Conservation (phyloP, 805 yeast species). For the Yamadazyma phyllophila region DNA sequence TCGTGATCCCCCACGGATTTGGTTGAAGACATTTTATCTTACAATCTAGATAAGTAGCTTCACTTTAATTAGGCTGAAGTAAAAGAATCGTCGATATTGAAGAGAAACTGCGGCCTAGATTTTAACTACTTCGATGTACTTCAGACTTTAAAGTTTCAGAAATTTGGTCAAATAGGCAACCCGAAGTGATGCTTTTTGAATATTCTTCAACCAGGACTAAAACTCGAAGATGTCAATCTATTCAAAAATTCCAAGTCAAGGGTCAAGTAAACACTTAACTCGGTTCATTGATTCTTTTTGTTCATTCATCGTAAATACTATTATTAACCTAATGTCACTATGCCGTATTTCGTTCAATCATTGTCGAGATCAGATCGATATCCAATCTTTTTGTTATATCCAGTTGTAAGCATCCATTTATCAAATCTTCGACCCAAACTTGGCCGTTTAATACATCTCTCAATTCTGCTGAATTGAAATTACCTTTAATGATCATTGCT, state of each 20-base stretch:
- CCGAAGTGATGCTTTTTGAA: slow-evolving; percentile 53
- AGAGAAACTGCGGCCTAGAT: too few species aligned
- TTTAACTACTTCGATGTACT: too few species aligned
- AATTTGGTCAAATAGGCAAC: slow-evolving; percentile 87
- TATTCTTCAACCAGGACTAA: slow-evolving; percentile 65
- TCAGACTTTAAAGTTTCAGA: slow-evolving; percentile 94
- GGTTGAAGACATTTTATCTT: too few species aligned
- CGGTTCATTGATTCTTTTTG: neutral
- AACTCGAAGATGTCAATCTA: slow-evolving; percentile 75
- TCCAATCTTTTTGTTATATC: slow-evolving; percentile 53
- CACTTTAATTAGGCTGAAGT: too few species aligned
- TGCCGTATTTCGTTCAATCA: slow-evolving; percentile 10
- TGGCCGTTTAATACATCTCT: slow-evolving; percentile 17
- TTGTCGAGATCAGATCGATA: slow-evolving; percentile 25
- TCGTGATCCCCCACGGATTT: too few species aligned
- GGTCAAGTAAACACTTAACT: neutral
- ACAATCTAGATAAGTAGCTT: too few species aligned
- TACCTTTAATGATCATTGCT: slow-evolving; percentile 67
- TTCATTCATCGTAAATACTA: slow-evolving; percentile 2
- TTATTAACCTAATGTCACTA: neutral
- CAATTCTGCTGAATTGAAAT: slow-evolving; percentile 50
- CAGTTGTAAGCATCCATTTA: slow-evolving; percentile 53
- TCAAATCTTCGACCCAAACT: slow-evolving; percentile 31
- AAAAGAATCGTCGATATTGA: too few species aligned
- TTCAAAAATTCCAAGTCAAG: slow-evolving; percentile 70